These are phyloP conservation scores for Blumeria hordei DNA, from an alignment of 2,329 filamentous ascomycete genomes.

Conservation along the genomic window DNA sequence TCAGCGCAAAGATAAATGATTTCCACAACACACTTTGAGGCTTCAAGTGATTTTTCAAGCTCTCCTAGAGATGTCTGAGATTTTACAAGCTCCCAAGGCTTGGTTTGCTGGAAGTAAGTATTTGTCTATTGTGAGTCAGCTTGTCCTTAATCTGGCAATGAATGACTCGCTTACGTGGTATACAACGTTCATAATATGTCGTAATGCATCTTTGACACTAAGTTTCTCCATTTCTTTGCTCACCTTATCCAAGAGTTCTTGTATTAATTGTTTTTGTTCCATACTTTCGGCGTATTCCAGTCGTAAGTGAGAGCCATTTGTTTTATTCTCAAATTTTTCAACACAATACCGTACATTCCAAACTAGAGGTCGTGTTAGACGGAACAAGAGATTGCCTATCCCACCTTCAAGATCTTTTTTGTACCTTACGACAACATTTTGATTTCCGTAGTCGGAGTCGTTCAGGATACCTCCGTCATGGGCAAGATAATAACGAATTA, in stretches of 20 bases:
- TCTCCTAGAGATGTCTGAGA: conserved; percentile 3
- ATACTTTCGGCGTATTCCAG: background rate
- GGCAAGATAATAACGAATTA: conserved; percentile 72
- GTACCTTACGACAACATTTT: conserved; percentile 49
- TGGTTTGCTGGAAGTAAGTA: conserved; percentile 34
- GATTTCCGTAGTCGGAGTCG: conserved; percentile 72
- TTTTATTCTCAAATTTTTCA: background rate
- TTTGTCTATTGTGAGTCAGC: conserved; percentile 29
- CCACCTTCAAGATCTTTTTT: conserved; percentile 54
- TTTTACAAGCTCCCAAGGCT: conserved; percentile 41
- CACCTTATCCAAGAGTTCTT: conserved; percentile 18
- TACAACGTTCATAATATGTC: conserved; percentile 35
- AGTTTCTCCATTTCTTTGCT: conserved; percentile 34
- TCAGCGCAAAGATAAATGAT: conserved; percentile 52
- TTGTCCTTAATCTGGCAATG: background rate
- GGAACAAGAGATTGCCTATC: conserved; percentile 56
- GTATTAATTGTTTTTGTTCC: background rate
- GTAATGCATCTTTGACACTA: conserved; percentile 40
- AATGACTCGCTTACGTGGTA: conserved; percentile 23
- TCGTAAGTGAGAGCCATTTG: background rate
- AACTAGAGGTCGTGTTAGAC: conserved; percentile 32
- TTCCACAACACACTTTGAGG: conserved; percentile 14
- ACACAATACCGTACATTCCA: too few species aligned
- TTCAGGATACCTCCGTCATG: conserved; percentile 51
- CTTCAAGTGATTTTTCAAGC: background rate